Base-by-base conservation (phyloP, 345 rosid species). In the Theobroma cacao region DNA sequence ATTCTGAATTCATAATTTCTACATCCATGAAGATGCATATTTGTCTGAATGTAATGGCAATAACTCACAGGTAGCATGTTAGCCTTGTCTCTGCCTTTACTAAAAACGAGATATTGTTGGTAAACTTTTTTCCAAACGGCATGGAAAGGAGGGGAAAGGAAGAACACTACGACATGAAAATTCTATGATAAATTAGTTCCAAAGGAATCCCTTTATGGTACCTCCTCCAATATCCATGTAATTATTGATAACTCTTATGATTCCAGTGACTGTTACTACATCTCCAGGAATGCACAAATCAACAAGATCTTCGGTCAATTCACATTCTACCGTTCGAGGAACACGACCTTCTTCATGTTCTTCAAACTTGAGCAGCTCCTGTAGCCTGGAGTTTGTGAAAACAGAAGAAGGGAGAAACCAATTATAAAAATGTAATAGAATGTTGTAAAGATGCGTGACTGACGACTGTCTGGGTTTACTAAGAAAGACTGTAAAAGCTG, bases 181-280 rank as follows among this genome's bases (percentile, higher is more conserved):
- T 65, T 43, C 20, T 50, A 47, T 22, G 30, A 36, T 10, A 22
- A 77, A 66, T 47, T 8, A 43, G 33, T 69, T 31, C 56, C 72
- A 53, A 59, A 50, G 58, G 45, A 55, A 64, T 41, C 36, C 60
- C 38, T 47, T 38, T 45, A 73, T 30, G 71, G 40, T 85, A 95
- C 99, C 99, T 92, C 99, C 99, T 55, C 98, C 99, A 75, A 94
- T 91, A 77, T 96, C 98, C 93, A 89, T 89, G 87, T 91, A 94
- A 80, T 90, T 91, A 80, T 92, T 93, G 50, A 92, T 91, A 59
- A 90, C 97, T 84, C 89, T 91, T 82, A 96, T 89, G 82, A 94
- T 91, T 78, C 98, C 99, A 81, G 94, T 90, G 78, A 96, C 97
- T 71, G 97, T 96, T 78, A 94, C 97, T 75, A 95, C 99, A 86